Conservation (phyloP, 2,329 filamentous ascomycete species). For the Leptoxyphium fumago region DNA sequence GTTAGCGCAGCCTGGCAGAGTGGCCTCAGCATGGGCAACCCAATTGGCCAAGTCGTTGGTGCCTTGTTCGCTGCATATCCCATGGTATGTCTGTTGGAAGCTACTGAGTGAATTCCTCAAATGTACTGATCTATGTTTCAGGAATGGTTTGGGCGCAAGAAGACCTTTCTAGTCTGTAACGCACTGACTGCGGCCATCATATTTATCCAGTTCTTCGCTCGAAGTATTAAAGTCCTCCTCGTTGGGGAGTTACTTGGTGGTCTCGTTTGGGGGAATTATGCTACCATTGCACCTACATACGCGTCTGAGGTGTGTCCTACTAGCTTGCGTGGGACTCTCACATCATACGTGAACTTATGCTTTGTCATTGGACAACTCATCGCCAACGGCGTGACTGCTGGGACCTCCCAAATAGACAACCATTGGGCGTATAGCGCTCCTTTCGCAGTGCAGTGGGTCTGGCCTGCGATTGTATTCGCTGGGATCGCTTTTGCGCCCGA, state of each 20-base stretch:
- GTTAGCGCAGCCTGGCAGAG: constrained; percentile 26
- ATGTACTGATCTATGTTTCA: neutral
- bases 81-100: constrained; percentile 3
- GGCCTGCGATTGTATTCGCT: constrained; percentile 23
- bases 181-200: constrained; percentile 35
- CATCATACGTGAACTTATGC: constrained; percentile 46
- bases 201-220: constrained; percentile 50
- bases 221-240: constrained; percentile 40
- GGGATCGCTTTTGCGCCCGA: constrained; percentile 24
- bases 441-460: constrained; percentile 32
- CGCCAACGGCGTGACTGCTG: constrained; percentile 26
- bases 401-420: constrained; percentile 15
- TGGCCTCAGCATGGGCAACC: constrained; percentile 35
- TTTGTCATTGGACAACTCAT: constrained; percentile 49
- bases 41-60: constrained; percentile 42
- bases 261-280: constrained; percentile 46
- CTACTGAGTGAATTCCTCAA: too few relatives aligned
- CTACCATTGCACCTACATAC: constrained; percentile 44
- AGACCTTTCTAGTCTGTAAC: constrained; percentile 17
- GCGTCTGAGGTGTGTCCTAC: constrained; percentile 51
- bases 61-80: constrained; percentile 28
- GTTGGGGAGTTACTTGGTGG: constrained; percentile 48
- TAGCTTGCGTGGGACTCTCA: constrained; percentile 42
- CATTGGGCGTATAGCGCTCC: constrained; percentile 31
- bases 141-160: constrained; percentile 19